Percentiles rank a stretch among this genome's conserved stretches.
Conservation (phyloP, 2,329 filamentous ascomycete genomes). For the Penicillium oxalicum region DNA sequence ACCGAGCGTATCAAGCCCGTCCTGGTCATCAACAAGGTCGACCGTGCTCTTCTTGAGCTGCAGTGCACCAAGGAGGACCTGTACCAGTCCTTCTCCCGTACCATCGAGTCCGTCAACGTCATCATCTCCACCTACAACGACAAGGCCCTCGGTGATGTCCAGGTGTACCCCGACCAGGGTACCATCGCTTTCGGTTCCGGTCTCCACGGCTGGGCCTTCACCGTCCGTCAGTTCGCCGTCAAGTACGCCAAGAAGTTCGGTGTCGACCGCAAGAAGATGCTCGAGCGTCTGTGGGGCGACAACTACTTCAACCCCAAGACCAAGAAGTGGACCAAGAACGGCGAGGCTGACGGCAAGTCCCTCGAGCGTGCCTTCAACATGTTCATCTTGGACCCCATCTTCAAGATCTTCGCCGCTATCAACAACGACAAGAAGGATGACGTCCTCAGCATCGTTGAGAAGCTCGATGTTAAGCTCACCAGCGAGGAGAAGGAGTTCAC, state of each 20-base stretch:
- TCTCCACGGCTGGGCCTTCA: constrained; percentile 99
- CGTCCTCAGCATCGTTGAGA: constrained; percentile 72
- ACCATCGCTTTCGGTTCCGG: constrained; percentile 98
- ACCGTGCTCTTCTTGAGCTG: constrained; percentile 97
- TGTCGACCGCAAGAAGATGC: constrained; percentile 99
- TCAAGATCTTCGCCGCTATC: constrained; percentile 93
- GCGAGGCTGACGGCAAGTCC: constrained; percentile 73
- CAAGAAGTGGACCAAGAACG: constrained; percentile 98
- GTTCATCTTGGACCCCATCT: constrained; percentile 99
- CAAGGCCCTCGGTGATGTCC: constrained; percentile 92
- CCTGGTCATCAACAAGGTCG: constrained; percentile 99
- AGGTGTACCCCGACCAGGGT: constrained; percentile 96
- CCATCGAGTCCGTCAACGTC: constrained; percentile 99
- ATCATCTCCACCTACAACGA: constrained; percentile 99
- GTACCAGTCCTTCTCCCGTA: constrained; percentile 99
- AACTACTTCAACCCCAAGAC: constrained; percentile 99
- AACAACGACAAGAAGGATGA: constrained; percentile 99
- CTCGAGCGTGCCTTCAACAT: constrained; percentile 99
- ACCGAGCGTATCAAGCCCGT: constrained; percentile 99
- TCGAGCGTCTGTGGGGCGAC: constrained; percentile 99
- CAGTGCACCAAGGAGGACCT: constrained; percentile 98
- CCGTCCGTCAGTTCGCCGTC: constrained; percentile 91
- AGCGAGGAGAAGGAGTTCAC: constrained; percentile 84
- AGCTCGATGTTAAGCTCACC: constrained; percentile 90
- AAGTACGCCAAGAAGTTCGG: constrained; percentile 99